Base-by-base conservation (phyloP, 257 asterid genomes). In the Misopates orontium region DNA sequence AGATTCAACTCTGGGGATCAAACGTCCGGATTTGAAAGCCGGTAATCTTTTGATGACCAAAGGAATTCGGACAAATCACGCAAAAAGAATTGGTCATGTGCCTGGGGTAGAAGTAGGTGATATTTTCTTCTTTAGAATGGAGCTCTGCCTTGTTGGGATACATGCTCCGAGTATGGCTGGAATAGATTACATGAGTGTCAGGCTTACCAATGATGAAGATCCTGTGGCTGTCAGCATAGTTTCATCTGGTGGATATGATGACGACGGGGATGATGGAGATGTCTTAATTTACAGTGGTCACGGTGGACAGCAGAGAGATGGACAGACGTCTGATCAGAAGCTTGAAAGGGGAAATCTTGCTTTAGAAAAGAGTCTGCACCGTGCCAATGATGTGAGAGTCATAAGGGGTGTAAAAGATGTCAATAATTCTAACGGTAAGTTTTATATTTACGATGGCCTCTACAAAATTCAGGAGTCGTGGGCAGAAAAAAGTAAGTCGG, bases 121-220 rank as follows among this genome's bases (percentile, higher is more conserved):
- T 75, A 86, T 93, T 28, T 93, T 87, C 79, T 93, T 80, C 78
- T 86, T 87, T 66, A 83, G 97, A 74, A 87, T 90, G 95, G 98
- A 92, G 79, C 56, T 92, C 19, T 92, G 98, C 77, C 57, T 92
- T 48, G 81, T 82, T 50, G 98, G 99, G 10, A 28, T 90, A 70
- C 99, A 93, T 72, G 77, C 96, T 57, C 99, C 88, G 11, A 90
- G 84, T 64, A 93, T 93, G 97, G 96, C 87, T 32, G 99, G 99
- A 17, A 90, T 93, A 50, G 99, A 93, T 76, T 93, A 87, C 62
- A 81, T 89, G 89, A 80, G 81, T 40, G 78, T 83, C 53, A 86
- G 79, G 73, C 58, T 73, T 54, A 77, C 87, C 17, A 56, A 58
- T 74, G 90, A 80, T 50, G 96, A 89, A 45, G 99, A 93, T 55